Percentiles rank a stretch among this genome's conserved stretches.
These are phyloP conservation scores for Aspergillus sp. DNA, from an alignment of 2,329 filamentous ascomycete genomes.

Conservation along the genomic window DNA sequence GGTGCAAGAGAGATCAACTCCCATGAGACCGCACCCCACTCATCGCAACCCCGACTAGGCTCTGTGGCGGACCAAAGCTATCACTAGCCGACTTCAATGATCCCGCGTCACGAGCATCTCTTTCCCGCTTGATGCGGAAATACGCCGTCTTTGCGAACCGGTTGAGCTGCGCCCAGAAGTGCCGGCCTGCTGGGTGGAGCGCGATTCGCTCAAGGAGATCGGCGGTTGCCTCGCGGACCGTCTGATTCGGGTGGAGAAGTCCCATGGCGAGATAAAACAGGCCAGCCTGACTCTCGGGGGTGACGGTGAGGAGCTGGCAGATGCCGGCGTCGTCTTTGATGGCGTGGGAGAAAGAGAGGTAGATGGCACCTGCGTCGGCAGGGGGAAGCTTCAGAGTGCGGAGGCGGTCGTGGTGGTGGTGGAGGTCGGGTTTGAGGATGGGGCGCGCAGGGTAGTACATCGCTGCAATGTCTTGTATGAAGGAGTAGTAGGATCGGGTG, in stretches of 20 bases:
- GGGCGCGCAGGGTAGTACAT: slow-evolving; percentile 44
- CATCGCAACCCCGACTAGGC: slow-evolving; percentile 43
- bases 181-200: slow-evolving; percentile 85
- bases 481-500: slow-evolving; percentile 93
- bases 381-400: slow-evolving; percentile 79
- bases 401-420: slow-evolving; percentile 90
- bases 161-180: slow-evolving; percentile 88
- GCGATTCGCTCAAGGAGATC: slow-evolving; percentile 81
- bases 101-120: slow-evolving; percentile 34
- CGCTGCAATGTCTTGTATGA: slow-evolving; percentile 71
- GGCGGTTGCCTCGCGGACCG: slow-evolving; percentile 77
- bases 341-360: slow-evolving; percentile 75
- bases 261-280: slow-evolving; percentile 91
- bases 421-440: slow-evolving; percentile 66
- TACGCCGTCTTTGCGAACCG: slow-evolving; percentile 88
- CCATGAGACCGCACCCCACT: slow-evolving; percentile 31
- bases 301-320: slow-evolving; percentile 78
- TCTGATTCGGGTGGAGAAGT: slow-evolving; percentile 83
- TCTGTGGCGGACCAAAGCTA: slow-evolving; percentile 38
- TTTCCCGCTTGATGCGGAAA: slow-evolving; percentile 73
- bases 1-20: slow-evolving; percentile 22
- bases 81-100: slow-evolving; percentile 30
- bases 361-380: slow-evolving; percentile 79
- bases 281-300: slow-evolving; percentile 83
- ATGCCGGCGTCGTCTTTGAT: slow-evolving; percentile 84